Base-by-base conservation (phyloP, 2,329 filamentous ascomycete species). In the Diplodia scrobiculata region DNA sequence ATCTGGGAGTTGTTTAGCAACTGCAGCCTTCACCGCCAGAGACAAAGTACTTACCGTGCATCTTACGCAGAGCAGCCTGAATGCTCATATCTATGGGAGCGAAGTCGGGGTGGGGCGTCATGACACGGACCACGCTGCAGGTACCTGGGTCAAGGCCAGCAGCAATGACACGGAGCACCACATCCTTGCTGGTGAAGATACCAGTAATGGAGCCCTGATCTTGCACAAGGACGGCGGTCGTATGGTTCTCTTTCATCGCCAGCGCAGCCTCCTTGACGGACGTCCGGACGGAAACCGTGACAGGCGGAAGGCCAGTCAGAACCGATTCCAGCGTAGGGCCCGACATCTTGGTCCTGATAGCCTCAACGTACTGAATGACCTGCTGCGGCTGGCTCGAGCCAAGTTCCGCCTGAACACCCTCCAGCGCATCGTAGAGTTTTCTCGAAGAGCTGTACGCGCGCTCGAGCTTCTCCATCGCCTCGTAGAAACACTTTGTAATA, bases 401-500 rank as follows among this genome's bases (percentile, higher is more conserved):
- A 41, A 99, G 84, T 79, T 99, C 95, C 1, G 94, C 97, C 80
- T 99, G 95, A 2, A 99, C 95, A 78, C 95, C 95, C 80, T 99
- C 95, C 67, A 99, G 82, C 38, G 95, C 95, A 82, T 98, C 95
- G 78, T 99, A 98, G 25, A 99, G 86, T 80, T 97, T 97, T 72
- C 95, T 88, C n/a, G 95, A 99, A 17, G 95, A 98, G 70, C 92
- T 92, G 78, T 99, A 99, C 60, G 95, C 95, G 62, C 95, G 90
- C 83, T 99, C 95, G 68, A 99, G 83, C 83, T 99, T 99, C 83
- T 99, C 95, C 95, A 99, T 99, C 51, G 95, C 95, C 80, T 99
- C 95, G 80, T 99, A 99, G 80, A 99, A 99, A 81, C 95, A 99
- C 81, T 98, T 99, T 66, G 95, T 99, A 73, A 99, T 99, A 79